Evolutionary conservation across 106 monocot genomes (phyloP).

Genomic region (Acorus gramineus): DNA sequence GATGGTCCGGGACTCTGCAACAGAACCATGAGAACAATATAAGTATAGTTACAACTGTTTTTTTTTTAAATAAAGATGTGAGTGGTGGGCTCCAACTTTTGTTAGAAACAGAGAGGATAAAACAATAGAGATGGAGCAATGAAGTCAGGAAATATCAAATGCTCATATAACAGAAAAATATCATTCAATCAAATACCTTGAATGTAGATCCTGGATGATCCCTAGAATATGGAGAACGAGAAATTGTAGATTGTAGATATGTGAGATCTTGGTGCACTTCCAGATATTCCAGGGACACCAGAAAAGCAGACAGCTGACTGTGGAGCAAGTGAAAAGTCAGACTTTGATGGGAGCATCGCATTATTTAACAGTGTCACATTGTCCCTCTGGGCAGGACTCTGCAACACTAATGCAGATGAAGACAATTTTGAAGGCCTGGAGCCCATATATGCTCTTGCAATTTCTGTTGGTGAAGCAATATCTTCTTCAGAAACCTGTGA

Average conservation of each 20-base stretch:
- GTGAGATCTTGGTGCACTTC: too few species aligned
- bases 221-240: background rate
- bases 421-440: conserved; percentile 14
- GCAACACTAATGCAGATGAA: conserved; percentile 3
- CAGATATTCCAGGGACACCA: background rate
- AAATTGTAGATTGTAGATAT: background rate
- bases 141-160: too few species aligned
- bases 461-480: conserved; percentile 22
- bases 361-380: background rate
- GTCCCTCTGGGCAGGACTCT: conserved; percentile 2
- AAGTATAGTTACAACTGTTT: background rate
- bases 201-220: too few species aligned
- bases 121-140: too few species aligned
- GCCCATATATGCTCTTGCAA: conserved; percentile 32
- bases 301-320: conserved; percentile 17
- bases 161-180: too few species aligned
- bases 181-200: too few species aligned
- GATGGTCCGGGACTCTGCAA: too few species aligned
- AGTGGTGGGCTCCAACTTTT: too few species aligned
- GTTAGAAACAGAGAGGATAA: too few species aligned
- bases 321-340: conserved; percentile 13
- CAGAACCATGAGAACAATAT: background rate
- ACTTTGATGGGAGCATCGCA: background rate
- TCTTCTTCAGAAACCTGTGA: conserved; percentile 14
- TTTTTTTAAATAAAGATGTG: background rate